Percentiles rank a stretch among this genome's conserved stretches.
Evolutionary conservation across 306 rosid species (phyloP).

Genomic region (Vicia sativa): DNA sequence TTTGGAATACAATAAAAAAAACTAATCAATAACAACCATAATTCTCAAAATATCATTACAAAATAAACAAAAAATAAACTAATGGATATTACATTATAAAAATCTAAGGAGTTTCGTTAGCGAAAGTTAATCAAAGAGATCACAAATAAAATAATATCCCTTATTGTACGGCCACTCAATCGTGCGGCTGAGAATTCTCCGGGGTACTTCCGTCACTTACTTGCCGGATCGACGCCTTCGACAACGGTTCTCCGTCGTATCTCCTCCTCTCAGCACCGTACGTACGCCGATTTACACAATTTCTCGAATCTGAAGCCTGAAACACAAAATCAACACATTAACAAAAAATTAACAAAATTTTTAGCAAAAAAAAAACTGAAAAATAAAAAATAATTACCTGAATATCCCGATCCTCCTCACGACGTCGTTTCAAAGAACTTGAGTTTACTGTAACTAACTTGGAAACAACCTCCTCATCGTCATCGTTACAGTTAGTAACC

Average conservation of each 20-base stretch:
- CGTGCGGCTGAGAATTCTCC: constrained; percentile 36
- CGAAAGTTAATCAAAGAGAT: constrained; percentile 29
- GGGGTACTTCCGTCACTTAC: constrained; percentile 27
- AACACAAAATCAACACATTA: background rate
- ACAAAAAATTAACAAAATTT: background rate
- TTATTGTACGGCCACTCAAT: constrained; percentile 28
- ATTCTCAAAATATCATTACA: constrained; percentile 30
- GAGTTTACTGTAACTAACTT: background rate
- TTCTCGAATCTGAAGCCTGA: constrained; percentile 34
- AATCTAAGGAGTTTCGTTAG: constrained; percentile 42
- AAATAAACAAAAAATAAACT: background rate
- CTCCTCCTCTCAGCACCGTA: constrained; percentile 13
- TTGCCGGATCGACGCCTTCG: constrained; percentile 23
- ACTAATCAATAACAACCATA: constrained; percentile 9
- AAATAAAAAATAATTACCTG: constrained; percentile 39
- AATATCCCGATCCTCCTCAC: constrained; percentile 46
- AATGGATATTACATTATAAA: constrained; percentile 35
- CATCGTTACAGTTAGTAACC: constrained; percentile 33
- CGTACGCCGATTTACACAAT: constrained; percentile 20
- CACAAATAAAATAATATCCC: constrained; percentile 33
- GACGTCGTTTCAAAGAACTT: constrained; percentile 56
- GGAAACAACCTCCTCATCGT: constrained; percentile 36
- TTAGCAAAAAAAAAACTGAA: background rate
- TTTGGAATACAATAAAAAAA: background rate
- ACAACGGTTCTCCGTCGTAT: constrained; percentile 37